Conservation (phyloP, 257 asterid species). For the Paulownia fortunei region DNA sequence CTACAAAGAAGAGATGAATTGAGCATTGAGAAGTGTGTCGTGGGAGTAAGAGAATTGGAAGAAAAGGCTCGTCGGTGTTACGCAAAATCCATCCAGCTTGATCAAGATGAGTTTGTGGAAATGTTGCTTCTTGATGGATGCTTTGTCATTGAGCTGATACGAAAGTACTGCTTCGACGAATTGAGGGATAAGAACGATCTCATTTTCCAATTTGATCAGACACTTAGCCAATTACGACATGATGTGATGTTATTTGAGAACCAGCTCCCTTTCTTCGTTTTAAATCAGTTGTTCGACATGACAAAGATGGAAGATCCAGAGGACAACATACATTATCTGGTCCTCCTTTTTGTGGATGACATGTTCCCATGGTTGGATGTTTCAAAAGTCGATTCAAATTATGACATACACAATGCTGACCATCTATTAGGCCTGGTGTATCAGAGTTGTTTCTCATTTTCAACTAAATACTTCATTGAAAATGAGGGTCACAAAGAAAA, state of each 20-base stretch:
- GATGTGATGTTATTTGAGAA: no score
- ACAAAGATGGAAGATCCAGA: background rate
- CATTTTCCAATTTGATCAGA: background rate
- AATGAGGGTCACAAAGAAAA: background rate
- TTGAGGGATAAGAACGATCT: background rate
- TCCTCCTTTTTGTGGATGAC: background rate
- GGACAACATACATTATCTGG: background rate
- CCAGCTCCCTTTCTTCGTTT: constrained; percentile 11
- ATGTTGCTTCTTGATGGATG: constrained; percentile 26
- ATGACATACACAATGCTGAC: background rate
- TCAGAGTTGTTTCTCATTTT: background rate
- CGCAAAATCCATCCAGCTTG: background rate
- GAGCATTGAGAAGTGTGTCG: background rate
- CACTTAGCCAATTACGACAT: background rate
- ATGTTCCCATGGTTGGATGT: constrained; percentile 12
- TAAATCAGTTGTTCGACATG: background rate
- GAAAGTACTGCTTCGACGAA: background rate
- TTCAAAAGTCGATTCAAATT: background rate
- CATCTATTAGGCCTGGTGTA: constrained; percentile 35
- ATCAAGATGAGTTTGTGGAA: background rate
- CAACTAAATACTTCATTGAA: background rate
- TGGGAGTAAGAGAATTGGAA: background rate
- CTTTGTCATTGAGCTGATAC: constrained; percentile 5
- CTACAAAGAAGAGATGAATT: background rate
- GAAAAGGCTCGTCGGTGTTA: background rate